Conservation (phyloP, 768 basidiomycete species). For the Suillus ampliporus region DNA sequence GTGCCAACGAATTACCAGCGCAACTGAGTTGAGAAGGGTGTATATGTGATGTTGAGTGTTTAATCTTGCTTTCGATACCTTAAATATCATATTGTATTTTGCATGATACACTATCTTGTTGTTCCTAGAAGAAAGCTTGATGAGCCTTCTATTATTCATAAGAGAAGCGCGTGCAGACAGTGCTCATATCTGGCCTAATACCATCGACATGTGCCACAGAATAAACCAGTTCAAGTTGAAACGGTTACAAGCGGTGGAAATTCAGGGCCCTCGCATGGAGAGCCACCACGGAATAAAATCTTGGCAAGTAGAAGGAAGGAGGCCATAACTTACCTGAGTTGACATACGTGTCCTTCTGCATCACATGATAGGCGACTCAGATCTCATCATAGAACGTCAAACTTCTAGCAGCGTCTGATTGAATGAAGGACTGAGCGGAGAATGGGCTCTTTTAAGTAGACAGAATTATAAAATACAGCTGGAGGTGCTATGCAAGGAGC, state of each 20-base stretch:
- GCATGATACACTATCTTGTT: neutral
- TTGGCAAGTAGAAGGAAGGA: constrained; percentile 17
- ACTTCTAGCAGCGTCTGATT: neutral
- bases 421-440: constrained; percentile 1
- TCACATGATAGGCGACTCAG: neutral
- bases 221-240: constrained; percentile 54
- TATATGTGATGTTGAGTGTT: constrained; percentile 55
- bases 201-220: constrained; percentile 55
- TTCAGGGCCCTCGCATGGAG: constrained; percentile 32
- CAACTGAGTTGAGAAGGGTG: constrained; percentile 74
- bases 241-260: constrained; percentile 52
- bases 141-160: neutral
- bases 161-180: constrained; percentile 16
- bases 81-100: neutral
- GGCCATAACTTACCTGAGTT: constrained; percentile 35
- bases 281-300: constrained; percentile 79
- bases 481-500: constrained; percentile 16
- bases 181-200: constrained; percentile 92
- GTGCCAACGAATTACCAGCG: constrained; percentile 84
- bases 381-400: neutral
- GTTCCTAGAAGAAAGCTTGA: neutral
- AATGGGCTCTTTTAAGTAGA: constrained; percentile 13
- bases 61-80: neutral
- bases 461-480: constrained; percentile 36
- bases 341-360: neutral